Percentiles rank a stretch among this genome's conserved stretches.
These are phyloP conservation scores for Daldinia eschscholtzii DNA, from an alignment of 2,329 filamentous ascomycete species.

Conservation along the genomic window DNA sequence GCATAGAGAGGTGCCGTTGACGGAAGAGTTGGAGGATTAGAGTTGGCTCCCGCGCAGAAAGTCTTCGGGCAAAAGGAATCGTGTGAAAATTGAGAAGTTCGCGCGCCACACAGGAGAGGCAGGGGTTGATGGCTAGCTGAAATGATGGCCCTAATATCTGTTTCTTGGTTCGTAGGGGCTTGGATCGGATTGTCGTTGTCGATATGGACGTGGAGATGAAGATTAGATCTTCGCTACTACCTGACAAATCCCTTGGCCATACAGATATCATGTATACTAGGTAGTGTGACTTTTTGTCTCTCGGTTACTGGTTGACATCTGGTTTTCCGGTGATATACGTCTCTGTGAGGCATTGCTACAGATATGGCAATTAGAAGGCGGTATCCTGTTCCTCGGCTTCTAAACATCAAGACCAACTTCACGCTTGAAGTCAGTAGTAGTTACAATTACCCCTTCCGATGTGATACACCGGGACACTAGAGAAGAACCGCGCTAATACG, in stretches of 20 bases:
- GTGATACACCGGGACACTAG: not conserved
- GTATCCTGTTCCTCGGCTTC: not conserved
- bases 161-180: not conserved
- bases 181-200: not conserved
- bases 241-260: not conserved
- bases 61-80: not conserved
- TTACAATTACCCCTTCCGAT: not conserved
- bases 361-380: not conserved
- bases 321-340: no score
- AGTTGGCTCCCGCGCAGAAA: not conserved
- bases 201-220: not conserved
- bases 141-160: not conserved
- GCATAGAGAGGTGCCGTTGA: slow-evolving; percentile 1
- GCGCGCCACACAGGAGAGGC: not conserved
- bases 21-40: slow-evolving; percentile 3
- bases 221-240: not conserved
- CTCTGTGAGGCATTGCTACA: no score
- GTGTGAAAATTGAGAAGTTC: not conserved
- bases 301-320: no score
- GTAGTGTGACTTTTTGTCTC: no score
- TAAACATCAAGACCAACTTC: not conserved
- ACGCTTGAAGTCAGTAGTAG: not conserved
- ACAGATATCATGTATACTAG: not conserved
- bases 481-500: not conserved
- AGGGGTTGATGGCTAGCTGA: no score